Evolutionary conservation across 2,329 filamentous ascomycete species (phyloP), one percentile per base, ranked within the genome.

Genomic region (Xylariaceae sp.): DNA sequence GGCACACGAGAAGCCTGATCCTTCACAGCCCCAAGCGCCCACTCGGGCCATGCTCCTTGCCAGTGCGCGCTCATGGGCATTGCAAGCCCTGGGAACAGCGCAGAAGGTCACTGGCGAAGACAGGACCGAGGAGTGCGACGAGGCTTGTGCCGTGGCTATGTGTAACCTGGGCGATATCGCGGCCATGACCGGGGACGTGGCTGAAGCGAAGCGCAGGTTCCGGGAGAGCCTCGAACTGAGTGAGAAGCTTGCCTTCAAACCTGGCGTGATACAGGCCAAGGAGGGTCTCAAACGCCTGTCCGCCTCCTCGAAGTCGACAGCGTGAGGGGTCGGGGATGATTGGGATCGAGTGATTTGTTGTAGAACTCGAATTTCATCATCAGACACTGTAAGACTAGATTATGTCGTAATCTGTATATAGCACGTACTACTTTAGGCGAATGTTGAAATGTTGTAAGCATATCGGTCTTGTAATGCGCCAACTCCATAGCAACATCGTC

Each of bases 151-250:
- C 2, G 84, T 83, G 5, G 85, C 89, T 6, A 79, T 85, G n/a
- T 85, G 87, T 61, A 94, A 94, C 57, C 74, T 95, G 37, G 90
- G 81, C 16, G 85, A 94, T 53, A 82, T 96, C 50, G 83, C 85
- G 1, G 79, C 85, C 49, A 81, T 92, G 74, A 65, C 81, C 43
- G 82, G 83, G 1, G 74, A 85, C 51, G 54, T 70, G 1, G 66
- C 67, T 3, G 73, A 84, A 49, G 88, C 90, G 2, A 72, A 73
- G 52, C 71, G 70, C 51, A 76, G 75, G 55, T 95, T 85, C 56
- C 65, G 72, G 38, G 76, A 94, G 57, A 83, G 85, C 8, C 72
- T 77, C 38, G 70, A 70, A 14, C 60, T 90, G 59, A 74, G 76
- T 45, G 68, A 65, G 50, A 69, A 66, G 49, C 57, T 81, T 31